A percentile compares a stretch with the other conserved stretches of the same genome.
Conservation (phyloP, 108 stramenopile species). For the Pseudonitzschia delicatissima region DNA sequence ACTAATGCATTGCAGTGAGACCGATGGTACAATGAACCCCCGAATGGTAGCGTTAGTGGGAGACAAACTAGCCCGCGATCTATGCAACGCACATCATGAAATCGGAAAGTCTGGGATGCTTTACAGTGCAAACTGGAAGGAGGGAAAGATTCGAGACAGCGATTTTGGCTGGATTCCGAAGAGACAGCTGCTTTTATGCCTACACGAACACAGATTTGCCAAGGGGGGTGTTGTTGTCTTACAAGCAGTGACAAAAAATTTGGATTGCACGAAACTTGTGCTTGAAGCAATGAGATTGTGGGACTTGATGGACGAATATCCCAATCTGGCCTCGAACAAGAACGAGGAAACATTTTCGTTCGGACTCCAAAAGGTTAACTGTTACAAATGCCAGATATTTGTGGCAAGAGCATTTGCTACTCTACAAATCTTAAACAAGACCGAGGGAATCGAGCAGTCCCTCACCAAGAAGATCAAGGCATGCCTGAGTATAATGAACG, state of each 20-base stretch:
- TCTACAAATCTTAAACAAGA: background rate
- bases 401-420: conserved; percentile 23
- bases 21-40: conserved; percentile 2
- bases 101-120: conserved; percentile 39
- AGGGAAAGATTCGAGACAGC: conserved; percentile 32
- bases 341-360: conserved; percentile 2
- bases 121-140: conserved; percentile 30
- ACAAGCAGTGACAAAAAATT: conserved; percentile 19
- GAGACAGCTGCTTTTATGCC: conserved; percentile 22
- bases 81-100: conserved; percentile 20
- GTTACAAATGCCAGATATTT: conserved; percentile 38
- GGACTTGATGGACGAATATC: conserved; percentile 19
- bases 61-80: conserved; percentile 9
- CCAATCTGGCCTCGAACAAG: background rate
- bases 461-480: conserved; percentile 5
- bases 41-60: conserved; percentile 24
- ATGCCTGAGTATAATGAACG: background rate
- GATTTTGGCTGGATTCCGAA: conserved; percentile 26
- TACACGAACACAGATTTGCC: conserved; percentile 24
- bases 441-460: background rate
- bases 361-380: background rate
- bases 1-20: conserved; percentile 2
- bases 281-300: conserved; percentile 24
- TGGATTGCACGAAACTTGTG: conserved; percentile 14
- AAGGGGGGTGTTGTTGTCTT: conserved; percentile 21